phyloP scores from a whole-genome alignment of 495 filamentous ascomycete species.

The Acidomyces sp. region DNA sequence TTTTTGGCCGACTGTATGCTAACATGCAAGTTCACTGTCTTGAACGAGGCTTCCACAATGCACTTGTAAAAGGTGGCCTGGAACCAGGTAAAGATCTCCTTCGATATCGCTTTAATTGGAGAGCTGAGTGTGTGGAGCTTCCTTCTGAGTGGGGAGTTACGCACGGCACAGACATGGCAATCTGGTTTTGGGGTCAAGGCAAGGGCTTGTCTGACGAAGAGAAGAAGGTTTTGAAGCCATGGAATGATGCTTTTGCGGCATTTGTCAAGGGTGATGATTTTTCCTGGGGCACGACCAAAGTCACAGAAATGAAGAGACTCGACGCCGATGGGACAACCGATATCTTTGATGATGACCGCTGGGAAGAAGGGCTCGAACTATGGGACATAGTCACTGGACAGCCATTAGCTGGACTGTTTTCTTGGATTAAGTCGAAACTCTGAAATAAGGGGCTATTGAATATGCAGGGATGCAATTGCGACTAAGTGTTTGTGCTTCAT shows the following conservation, averaged over 20 bases:
- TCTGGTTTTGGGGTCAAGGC: constrained; percentile 48
- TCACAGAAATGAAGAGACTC: constrained; percentile 32
- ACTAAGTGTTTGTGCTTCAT: too few relatives aligned
- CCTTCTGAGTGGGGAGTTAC: constrained; percentile 44
- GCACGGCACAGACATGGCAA: constrained; percentile 41
- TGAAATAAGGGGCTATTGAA: constrained; percentile 10
- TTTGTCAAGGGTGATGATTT: constrained; percentile 36
- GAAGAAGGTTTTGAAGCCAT: constrained; percentile 29
- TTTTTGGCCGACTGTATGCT: constrained; percentile 44
- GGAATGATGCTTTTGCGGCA: constrained; percentile 32
- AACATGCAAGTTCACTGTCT: constrained; percentile 41
- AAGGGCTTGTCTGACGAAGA: constrained; percentile 35
- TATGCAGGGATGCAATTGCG: too few relatives aligned
- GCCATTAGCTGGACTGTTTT: background rate
- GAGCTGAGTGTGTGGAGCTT: constrained; percentile 31
- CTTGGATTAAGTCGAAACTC: constrained; percentile 13
- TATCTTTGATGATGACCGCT: constrained; percentile 32
- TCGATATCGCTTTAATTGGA: constrained; percentile 21
- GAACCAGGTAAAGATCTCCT: constrained; percentile 15
- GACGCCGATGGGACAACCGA: constrained; percentile 35
- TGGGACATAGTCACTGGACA: constrained; percentile 32
- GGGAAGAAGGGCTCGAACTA: constrained; percentile 36
- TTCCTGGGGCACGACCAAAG: constrained; percentile 31
- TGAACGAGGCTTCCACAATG: constrained; percentile 25
- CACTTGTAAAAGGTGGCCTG: constrained; percentile 20